A percentile compares a stretch with the other conserved stretches of the same genome.
These are phyloP conservation scores for Blastobotrys capitulatus DNA, from an alignment of 1,139 yeast species.

Conservation along the genomic window DNA sequence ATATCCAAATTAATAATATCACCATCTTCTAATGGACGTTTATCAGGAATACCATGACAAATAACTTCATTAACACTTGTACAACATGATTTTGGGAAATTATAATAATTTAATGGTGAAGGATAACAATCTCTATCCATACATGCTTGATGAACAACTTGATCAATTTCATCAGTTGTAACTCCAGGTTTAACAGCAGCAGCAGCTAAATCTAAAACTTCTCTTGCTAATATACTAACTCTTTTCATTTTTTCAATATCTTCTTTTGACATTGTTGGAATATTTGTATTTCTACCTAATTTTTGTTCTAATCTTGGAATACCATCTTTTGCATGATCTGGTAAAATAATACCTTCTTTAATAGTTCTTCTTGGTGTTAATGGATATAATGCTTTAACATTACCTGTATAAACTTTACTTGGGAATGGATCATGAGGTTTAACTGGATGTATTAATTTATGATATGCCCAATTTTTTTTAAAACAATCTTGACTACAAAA, in stretches of 20 bases:
- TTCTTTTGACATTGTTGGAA: slow-evolving; percentile 55
- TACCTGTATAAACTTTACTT: slow-evolving; percentile 64
- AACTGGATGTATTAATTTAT: slow-evolving; percentile 45
- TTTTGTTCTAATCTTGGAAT: slow-evolving; percentile 72
- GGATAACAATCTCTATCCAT: slow-evolving; percentile 90
- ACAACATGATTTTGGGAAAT: slow-evolving; percentile 89
- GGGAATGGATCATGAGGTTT: slow-evolving; percentile 80
- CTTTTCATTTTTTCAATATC: slow-evolving; percentile 70
- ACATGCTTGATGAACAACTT: slow-evolving; percentile 80
- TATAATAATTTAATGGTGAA: slow-evolving; percentile 90
- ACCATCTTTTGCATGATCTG: slow-evolving; percentile 85
- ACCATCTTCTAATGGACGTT: slow-evolving; percentile 80
- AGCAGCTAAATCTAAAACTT: slow-evolving; percentile 82
- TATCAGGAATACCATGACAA: slow-evolving; percentile 97
- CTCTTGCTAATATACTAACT: slow-evolving; percentile 75
- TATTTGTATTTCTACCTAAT: slow-evolving; percentile 62
- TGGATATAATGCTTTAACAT: slow-evolving; percentile 75
- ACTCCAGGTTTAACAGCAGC: slow-evolving; percentile 78
- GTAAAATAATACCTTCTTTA: slow-evolving; percentile 65
- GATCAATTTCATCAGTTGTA: slow-evolving; percentile 91
- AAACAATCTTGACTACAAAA: slow-evolving; percentile 89
- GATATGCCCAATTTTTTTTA: slow-evolving; percentile 62
- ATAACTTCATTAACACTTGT: slow-evolving; percentile 92
- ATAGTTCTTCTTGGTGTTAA: slow-evolving; percentile 62
- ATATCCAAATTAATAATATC: slow-evolving; percentile 93